A percentile compares a stretch with the other conserved stretches of the same genome.
phyloP scores from a whole-genome alignment of 2,329 filamentous ascomycete species.

The Orbilia javanica region DNA sequence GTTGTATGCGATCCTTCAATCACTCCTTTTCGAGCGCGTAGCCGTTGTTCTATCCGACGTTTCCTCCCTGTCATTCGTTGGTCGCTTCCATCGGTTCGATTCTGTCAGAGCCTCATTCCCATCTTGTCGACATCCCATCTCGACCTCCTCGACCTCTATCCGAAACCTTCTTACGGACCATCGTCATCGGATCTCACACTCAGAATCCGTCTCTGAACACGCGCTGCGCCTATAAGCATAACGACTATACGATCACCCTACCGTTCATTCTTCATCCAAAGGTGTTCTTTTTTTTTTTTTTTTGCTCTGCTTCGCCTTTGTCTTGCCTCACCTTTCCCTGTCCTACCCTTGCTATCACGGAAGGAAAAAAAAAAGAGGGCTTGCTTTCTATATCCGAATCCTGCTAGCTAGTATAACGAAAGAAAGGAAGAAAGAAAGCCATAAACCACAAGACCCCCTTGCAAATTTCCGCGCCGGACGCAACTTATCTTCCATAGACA shows the following conservation, averaged over 20 bases:
- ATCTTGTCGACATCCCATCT: neutral
- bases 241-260: conserved; percentile 43
- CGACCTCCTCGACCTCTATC: neutral
- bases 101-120: conserved; percentile 28
- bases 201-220: conserved; percentile 46
- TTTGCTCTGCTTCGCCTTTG: conserved; percentile 6
- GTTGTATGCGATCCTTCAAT: conserved; percentile 35
- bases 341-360: neutral
- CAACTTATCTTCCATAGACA: conserved; percentile 29
- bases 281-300: conserved; percentile 10
- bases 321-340: neutral
- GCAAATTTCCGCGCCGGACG: conserved; percentile 35
- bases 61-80: conserved; percentile 57
- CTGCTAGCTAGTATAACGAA: conserved; percentile 9
- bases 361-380: neutral
- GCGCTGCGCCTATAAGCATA: conserved; percentile 28
- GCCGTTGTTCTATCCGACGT: conserved; percentile 55
- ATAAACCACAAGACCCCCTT: too few species aligned
- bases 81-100: conserved; percentile 18
- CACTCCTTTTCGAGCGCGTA: conserved; percentile 58
- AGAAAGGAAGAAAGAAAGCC: neutral
- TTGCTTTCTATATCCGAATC: conserved; percentile 1
- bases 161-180: conserved; percentile 2
- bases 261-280: conserved; percentile 31
- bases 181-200: conserved; percentile 38